Evolutionary conservation across 345 rosid species (phyloP), one percentile per base, ranked within the genome.

Genomic region (Rhodamnia rubescens): DNA sequence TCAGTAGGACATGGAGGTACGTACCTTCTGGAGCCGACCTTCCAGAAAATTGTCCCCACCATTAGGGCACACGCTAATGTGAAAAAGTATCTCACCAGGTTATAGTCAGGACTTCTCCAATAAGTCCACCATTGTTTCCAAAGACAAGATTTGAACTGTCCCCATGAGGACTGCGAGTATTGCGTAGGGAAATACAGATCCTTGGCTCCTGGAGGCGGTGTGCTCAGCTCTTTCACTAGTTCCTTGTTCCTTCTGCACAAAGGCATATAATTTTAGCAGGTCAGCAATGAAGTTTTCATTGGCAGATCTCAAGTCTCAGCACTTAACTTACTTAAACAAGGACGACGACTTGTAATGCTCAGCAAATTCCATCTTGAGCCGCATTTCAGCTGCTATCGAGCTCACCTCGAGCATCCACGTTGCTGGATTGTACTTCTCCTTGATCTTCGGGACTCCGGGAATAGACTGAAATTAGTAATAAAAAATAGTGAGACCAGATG

Each of bases 321-420:
- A n/a, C 26, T 87, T 83, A 51, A 88, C 98, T 87, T 89, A 94
- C 98, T 90, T 90, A 86, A 86, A 44, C 83, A 94, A 88, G 32
- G 95, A 83, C 81, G 98, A 92, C 53, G 90, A 87, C 81, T 86
- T 91, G 92, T 94, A 92, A 85, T 90, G 64, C 53, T 94, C 94
- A n/a, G 96, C 95, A 84, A 96, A 96, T 89, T 96, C 98, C 42
- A 92, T 91, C 84, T 90, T 90, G 26, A 96, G 94, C 52, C 92
- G 89, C 3, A 90, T 87, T 89, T 96, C 98, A 36, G 92, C 93
- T 44, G 98, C 94, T 13, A 89, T 55, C n/a, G 98, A 94, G 89
- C 95, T 96, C 87, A 94, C 98, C 95, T 94, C 98, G 49, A 94
- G 90, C 98, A 94, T 94, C 98, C 98, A 94, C 58, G 98, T 94